Conservation (phyloP, 768 basidiomycete genomes). For the Leccinellum luteum region DNA sequence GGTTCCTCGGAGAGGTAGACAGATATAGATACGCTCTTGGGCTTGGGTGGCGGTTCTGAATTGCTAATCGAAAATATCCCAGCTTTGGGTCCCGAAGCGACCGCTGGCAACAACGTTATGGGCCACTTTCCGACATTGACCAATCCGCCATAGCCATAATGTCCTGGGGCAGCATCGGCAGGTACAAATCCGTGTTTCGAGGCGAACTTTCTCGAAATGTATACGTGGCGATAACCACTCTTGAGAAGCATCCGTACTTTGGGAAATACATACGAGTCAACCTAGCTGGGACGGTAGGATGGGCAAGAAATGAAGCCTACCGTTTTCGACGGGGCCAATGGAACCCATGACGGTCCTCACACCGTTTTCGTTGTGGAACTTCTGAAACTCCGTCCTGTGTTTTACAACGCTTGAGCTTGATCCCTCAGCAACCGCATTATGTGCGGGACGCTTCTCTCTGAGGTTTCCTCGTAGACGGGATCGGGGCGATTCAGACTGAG, state of each 20-base stretch:
- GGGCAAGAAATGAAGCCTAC: constrained; percentile 38
- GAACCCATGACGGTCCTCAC: constrained; percentile 89
- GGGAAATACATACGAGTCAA: neutral
- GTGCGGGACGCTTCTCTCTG: constrained; percentile 41
- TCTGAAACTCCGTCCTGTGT: constrained; percentile 75
- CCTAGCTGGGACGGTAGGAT: neutral
- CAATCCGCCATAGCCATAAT: constrained; percentile 91
- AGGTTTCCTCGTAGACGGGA: constrained; percentile 33
- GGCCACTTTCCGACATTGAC: constrained; percentile 87
- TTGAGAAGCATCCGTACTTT: constrained; percentile 92
- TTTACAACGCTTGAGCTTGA: constrained; percentile 55
- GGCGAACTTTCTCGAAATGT: constrained; percentile 94
- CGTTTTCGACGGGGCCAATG: constrained; percentile 87
- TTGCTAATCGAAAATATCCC: neutral
- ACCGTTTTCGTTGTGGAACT: constrained; percentile 88
- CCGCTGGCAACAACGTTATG: constrained; percentile 56
- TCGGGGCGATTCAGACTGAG: constrained; percentile 29
- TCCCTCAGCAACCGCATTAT: constrained; percentile 24
- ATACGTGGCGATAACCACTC: constrained; percentile 88
- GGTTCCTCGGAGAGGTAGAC: constrained; percentile 94
- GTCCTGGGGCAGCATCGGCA: constrained; percentile 79
- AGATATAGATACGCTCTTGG: constrained; percentile 45
- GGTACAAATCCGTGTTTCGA: constrained; percentile 85
- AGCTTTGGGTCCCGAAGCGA: neutral
- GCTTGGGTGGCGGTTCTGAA: constrained; percentile 15